These are phyloP conservation scores for Parastagonospora nodorum DNA, from an alignment of 2,329 filamentous ascomycete genomes.

Conservation along the genomic window DNA sequence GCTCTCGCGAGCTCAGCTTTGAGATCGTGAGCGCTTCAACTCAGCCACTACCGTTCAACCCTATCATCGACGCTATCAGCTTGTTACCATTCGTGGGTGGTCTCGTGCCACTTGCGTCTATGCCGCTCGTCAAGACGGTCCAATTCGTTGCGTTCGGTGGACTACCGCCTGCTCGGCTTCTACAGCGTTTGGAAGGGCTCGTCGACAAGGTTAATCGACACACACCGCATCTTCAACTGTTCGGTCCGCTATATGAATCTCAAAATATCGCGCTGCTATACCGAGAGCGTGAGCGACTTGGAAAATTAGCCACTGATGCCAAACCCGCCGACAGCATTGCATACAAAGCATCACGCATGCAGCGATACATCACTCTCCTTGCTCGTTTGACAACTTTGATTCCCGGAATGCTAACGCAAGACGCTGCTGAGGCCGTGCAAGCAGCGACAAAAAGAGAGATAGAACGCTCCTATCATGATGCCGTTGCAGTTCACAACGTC, in stretches of 20 bases:
- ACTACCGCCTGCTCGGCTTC: slow-evolving; percentile 31
- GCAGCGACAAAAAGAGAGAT: slow-evolving; percentile 29
- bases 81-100: slow-evolving; percentile 34
- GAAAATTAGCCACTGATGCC: slow-evolving; percentile 23
- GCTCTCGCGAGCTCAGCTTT: slow-evolving; percentile 21
- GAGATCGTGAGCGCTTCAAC: slow-evolving; percentile 22
- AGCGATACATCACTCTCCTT: slow-evolving; percentile 33
- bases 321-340: slow-evolving; percentile 20
- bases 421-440: slow-evolving; percentile 23
- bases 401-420: slow-evolving; percentile 23
- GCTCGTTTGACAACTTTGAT: slow-evolving; percentile 38
- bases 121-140: slow-evolving; percentile 27
- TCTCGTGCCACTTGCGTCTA: slow-evolving; percentile 29
- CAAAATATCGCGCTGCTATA: slow-evolving; percentile 29
- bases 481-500: slow-evolving; percentile 8
- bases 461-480: slow-evolving; percentile 26
- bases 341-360: slow-evolving; percentile 35
- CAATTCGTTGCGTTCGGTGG: slow-evolving; percentile 35
- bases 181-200: slow-evolving; percentile 42
- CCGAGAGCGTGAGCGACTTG: slow-evolving; percentile 35
- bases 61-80: slow-evolving; percentile 34
- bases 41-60: slow-evolving; percentile 15
- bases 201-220: slow-evolving; percentile 41
- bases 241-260: slow-evolving; percentile 33
- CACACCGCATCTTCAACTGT: slow-evolving; percentile 29